A percentile compares a stretch with the other conserved stretches of the same genome.
These are phyloP conservation scores for Lactifluus hygrophoroides DNA, from an alignment of 768 basidiomycete genomes.

Conservation along the genomic window DNA sequence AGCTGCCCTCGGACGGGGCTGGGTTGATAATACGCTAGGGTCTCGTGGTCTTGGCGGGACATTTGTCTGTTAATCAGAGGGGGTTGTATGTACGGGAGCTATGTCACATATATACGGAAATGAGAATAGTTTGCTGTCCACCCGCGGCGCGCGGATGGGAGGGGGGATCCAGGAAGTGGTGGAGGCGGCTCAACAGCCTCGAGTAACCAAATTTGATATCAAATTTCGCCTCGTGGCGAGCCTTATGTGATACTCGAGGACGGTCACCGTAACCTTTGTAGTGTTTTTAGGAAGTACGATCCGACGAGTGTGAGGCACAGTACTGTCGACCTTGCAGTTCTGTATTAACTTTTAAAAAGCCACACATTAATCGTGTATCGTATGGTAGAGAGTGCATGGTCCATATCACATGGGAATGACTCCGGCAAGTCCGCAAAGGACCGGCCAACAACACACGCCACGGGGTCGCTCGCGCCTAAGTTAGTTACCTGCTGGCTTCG, in stretches of 20 bases:
- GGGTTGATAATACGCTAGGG: constrained; percentile 46
- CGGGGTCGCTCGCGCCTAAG: no score
- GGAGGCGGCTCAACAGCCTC: background rate
- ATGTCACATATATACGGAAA: background rate
- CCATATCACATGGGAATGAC: constrained; percentile 3
- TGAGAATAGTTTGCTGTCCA: background rate
- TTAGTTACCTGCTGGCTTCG: no score
- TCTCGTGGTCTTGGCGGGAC: constrained; percentile 7
- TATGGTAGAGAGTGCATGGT: background rate
- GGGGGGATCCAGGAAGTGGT: background rate
- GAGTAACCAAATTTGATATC: constrained; percentile 5
- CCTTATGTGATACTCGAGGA: constrained; percentile 4
- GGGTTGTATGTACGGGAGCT: background rate
- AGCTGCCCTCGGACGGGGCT: constrained; percentile 70
- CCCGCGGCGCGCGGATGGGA: background rate
- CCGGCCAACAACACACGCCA: no score
- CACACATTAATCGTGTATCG: no score
- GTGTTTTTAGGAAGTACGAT: background rate
- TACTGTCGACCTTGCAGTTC: background rate
- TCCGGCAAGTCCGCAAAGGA: background rate
- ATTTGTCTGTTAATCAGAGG: constrained; percentile 5
- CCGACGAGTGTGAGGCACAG: background rate
- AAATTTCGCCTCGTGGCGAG: constrained; percentile 9
- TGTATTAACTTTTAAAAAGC: no score
- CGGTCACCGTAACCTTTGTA: background rate